Percentiles rank a stretch among this genome's conserved stretches.
phyloP scores from a whole-genome alignment of 2,329 filamentous ascomycete genomes.

The Sporothrix globosa region DNA sequence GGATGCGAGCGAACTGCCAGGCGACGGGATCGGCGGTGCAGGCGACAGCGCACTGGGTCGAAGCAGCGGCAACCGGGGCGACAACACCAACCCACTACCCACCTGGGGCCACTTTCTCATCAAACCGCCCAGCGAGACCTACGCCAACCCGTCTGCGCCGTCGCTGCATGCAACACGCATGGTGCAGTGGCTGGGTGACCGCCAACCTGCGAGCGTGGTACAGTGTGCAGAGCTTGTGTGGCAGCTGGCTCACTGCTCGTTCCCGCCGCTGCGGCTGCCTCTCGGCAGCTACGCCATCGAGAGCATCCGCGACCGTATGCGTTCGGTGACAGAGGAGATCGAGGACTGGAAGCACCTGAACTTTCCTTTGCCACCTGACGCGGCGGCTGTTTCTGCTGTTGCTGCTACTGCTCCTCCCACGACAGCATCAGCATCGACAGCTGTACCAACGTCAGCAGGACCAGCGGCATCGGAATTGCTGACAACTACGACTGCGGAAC shows the following conservation, averaged over 20 bases:
- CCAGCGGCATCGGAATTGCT: conserved; percentile 39
- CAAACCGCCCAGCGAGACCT: conserved; percentile 81
- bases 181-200: conserved; percentile 91
- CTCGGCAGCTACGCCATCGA: conserved; percentile 94
- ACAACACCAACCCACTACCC: conserved; percentile 65
- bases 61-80: conserved; percentile 12
- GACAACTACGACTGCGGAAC: conserved; percentile 38
- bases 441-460: background rate
- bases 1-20: conserved; percentile 1
- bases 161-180: conserved; percentile 87
- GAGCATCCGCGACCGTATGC: conserved; percentile 85
- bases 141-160: conserved; percentile 75
- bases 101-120: conserved; percentile 92
- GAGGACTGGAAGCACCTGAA: conserved; percentile 91
- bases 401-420: background rate
- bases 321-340: conserved; percentile 91
- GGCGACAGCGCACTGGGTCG: background rate
- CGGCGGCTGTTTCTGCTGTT: background rate
- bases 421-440: conserved; percentile 38
- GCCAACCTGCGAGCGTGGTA: conserved; percentile 88
- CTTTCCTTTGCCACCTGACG: conserved; percentile 57
- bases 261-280: conserved; percentile 83
- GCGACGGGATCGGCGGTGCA: background rate
- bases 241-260: conserved; percentile 94
- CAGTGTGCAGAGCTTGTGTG: conserved; percentile 93